phyloP scores from a whole-genome alignment of 495 filamentous ascomycete genomes.

The Hyaloscypha variabilis region DNA sequence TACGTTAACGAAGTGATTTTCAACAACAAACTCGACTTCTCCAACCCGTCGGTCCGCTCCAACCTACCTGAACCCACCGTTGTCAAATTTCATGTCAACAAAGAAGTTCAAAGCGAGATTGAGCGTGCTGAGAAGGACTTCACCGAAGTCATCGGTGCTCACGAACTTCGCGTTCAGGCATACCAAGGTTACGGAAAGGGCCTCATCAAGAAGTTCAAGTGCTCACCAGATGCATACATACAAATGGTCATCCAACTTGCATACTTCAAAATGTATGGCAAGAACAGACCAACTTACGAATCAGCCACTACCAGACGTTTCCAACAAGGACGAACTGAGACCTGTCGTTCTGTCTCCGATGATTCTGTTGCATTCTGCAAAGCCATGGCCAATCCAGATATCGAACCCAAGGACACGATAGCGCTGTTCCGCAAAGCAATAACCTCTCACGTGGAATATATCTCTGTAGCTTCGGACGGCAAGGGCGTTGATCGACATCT shows the following conservation, averaged over 20 bases:
- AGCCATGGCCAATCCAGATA: slow-evolving; percentile 70
- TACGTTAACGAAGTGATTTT: slow-evolving; percentile 88
- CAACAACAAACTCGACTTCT: slow-evolving; percentile 87
- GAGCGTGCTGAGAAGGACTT: slow-evolving; percentile 77
- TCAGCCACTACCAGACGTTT: slow-evolving; percentile 92
- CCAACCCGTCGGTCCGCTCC: slow-evolving; percentile 72
- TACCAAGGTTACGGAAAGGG: slow-evolving; percentile 99
- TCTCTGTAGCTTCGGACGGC: slow-evolving; percentile 83
- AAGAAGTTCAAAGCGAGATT: slow-evolving; percentile 72
- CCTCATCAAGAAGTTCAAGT: slow-evolving; percentile 99
- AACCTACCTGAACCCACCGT: slow-evolving; percentile 78
- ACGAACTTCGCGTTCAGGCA: slow-evolving; percentile 90
- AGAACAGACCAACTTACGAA: slow-evolving; percentile 97
- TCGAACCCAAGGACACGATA: slow-evolving; percentile 63
- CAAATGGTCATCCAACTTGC: slow-evolving; percentile 99
- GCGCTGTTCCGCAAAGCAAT: slow-evolving; percentile 81
- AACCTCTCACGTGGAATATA: slow-evolving; percentile 85
- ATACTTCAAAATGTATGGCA: slow-evolving; percentile 99
- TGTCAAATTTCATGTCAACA: slow-evolving; percentile 76
- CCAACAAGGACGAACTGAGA: slow-evolving; percentile 96
- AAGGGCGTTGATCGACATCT: slow-evolving; percentile 95
- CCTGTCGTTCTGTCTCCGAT: slow-evolving; percentile 88
- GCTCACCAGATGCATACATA: slow-evolving; percentile 95
- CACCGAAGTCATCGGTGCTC: slow-evolving; percentile 73
- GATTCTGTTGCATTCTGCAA: slow-evolving; percentile 91